Conservation (phyloP, 305 asterid species). For the Caryopteris hybrid region DNA sequence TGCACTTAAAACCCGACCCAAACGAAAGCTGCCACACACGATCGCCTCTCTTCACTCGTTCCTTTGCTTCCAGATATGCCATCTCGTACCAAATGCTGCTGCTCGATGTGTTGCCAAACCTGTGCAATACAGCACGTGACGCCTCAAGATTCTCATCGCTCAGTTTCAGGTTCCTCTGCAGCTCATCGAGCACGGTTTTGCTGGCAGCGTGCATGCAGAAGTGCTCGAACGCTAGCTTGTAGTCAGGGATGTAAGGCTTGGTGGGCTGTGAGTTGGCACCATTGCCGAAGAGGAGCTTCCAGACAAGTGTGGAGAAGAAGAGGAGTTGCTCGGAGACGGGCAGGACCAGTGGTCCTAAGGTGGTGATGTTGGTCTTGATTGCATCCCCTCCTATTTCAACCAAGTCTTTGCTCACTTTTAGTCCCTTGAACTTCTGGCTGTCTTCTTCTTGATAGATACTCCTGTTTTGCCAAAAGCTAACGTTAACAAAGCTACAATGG, state of each 20-base stretch:
- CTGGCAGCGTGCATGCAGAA: constrained; percentile 92
- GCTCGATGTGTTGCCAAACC: constrained; percentile 91
- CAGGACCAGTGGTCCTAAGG: constrained; percentile 83
- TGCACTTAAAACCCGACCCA: constrained; percentile 92
- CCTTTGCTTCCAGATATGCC: constrained; percentile 87
- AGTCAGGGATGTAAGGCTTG: constrained; percentile 88
- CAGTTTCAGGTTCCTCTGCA: constrained; percentile 76
- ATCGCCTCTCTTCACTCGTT: constrained; percentile 54
- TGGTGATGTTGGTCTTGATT: constrained; percentile 88
- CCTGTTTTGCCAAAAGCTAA: constrained; percentile 31
- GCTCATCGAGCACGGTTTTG: constrained; percentile 78
- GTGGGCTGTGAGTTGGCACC: constrained; percentile 26
- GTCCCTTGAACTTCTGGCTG: constrained; percentile 54
- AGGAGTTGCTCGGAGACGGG: constrained; percentile 90
- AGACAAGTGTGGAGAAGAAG: constrained; percentile 64
- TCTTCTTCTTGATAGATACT: constrained; percentile 88
- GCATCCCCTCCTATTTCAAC: constrained; percentile 84
- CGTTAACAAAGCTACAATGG: background rate
- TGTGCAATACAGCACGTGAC: constrained; percentile 58
- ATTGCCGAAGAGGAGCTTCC: constrained; percentile 47
- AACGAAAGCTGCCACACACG: constrained; percentile 88
- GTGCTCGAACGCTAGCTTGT: constrained; percentile 93
- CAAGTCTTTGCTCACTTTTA: constrained; percentile 65
- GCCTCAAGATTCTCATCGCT: constrained; percentile 75
- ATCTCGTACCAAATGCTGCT: constrained; percentile 95